A percentile compares a stretch with the other conserved stretches of the same genome.
Evolutionary conservation across 169 alveolate genomes (phyloP).

Genomic region (Babesia microti): DNA sequence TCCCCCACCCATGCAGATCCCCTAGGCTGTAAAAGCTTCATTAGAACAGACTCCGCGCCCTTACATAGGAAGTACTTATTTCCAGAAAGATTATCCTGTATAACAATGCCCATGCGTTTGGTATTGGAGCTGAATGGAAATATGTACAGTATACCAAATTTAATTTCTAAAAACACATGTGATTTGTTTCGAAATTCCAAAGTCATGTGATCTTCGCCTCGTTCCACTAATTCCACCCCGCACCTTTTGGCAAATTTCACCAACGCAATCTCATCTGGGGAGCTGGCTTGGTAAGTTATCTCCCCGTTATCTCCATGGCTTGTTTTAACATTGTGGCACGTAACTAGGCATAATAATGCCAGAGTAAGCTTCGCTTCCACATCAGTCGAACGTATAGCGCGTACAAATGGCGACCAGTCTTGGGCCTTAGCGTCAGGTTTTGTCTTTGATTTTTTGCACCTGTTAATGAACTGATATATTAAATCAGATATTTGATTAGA

Average conservation of each 20-base stretch:
- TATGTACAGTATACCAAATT: slow-evolving; percentile 76
- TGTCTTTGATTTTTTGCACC: background rate
- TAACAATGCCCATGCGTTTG: slow-evolving; percentile 95
- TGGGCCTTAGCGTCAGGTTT: background rate
- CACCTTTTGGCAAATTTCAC: slow-evolving; percentile 85
- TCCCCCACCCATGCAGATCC: slow-evolving; percentile 74
- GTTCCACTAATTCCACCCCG: slow-evolving; percentile 74
- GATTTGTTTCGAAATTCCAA: slow-evolving; percentile 39
- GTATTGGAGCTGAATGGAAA: slow-evolving; percentile 95
- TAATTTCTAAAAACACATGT: slow-evolving; percentile 26
- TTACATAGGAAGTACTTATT: slow-evolving; percentile 64
- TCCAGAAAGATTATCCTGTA: slow-evolving; percentile 61
- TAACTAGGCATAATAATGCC: slow-evolving; percentile 55
- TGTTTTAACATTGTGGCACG: slow-evolving; percentile 59
- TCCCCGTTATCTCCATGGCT: slow-evolving; percentile 38
- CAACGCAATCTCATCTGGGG: slow-evolving; percentile 97
- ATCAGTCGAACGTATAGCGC: slow-evolving; percentile 3
- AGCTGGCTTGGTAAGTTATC: slow-evolving; percentile 86
- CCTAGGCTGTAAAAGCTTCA: slow-evolving; percentile 71
- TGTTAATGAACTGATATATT: background rate
- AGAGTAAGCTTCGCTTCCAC: slow-evolving; percentile 30
- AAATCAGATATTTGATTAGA: slow-evolving; percentile 6
- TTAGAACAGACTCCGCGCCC: slow-evolving; percentile 90
- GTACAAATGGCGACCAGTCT: background rate
- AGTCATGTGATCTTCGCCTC: slow-evolving; percentile 76